These are phyloP conservation scores for Rhizopogon parksii DNA, from an alignment of 1,284 basidiomycete species.

Conservation along the genomic window DNA sequence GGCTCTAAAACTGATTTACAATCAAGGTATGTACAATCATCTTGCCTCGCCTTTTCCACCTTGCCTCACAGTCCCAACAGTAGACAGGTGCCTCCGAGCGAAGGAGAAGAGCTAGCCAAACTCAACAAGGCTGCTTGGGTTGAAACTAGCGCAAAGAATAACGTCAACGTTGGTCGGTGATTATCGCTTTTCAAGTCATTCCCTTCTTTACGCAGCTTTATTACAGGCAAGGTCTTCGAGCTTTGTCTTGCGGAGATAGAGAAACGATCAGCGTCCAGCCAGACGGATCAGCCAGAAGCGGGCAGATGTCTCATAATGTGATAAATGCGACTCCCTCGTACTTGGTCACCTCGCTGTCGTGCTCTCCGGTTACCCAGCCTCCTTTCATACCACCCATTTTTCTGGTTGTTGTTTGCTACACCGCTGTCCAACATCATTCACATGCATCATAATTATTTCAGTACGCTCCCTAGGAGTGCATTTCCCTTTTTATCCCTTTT, in stretches of 20 bases:
- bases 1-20: slow-evolving; percentile 91
- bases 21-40: slow-evolving; percentile 46
- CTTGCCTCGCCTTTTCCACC: slow-evolving; percentile 15
- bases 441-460: slow-evolving; percentile 33
- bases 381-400: slow-evolving; percentile 22
- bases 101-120: slow-evolving; percentile 74
- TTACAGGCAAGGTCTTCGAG: slow-evolving; percentile 80
- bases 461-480: slow-evolving; percentile 10
- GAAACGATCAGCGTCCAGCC: slow-evolving; percentile 55
- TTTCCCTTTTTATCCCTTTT: slow-evolving; percentile 11
- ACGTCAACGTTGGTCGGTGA: slow-evolving; percentile 81
- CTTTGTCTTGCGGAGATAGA: slow-evolving; percentile 84
- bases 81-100: slow-evolving; percentile 72
- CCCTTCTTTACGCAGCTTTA: slow-evolving; percentile 9
- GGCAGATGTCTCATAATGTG: slow-evolving; percentile 68
- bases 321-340: slow-evolving; percentile 20
- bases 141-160: slow-evolving; percentile 86
- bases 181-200: slow-evolving; percentile 1
- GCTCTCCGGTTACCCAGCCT: slow-evolving; percentile 27
- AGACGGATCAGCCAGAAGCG: slow-evolving; percentile 50
- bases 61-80: slow-evolving; percentile 30
- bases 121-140: slow-evolving; percentile 73
- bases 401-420: slow-evolving; percentile 16
- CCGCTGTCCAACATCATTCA: slow-evolving; percentile 25
- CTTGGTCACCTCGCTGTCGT: slow-evolving; percentile 16